Evolutionary conservation across 1,284 basidiomycete genomes (phyloP), one percentile per base, ranked within the genome.

Genomic region (Trametes sp.): DNA sequence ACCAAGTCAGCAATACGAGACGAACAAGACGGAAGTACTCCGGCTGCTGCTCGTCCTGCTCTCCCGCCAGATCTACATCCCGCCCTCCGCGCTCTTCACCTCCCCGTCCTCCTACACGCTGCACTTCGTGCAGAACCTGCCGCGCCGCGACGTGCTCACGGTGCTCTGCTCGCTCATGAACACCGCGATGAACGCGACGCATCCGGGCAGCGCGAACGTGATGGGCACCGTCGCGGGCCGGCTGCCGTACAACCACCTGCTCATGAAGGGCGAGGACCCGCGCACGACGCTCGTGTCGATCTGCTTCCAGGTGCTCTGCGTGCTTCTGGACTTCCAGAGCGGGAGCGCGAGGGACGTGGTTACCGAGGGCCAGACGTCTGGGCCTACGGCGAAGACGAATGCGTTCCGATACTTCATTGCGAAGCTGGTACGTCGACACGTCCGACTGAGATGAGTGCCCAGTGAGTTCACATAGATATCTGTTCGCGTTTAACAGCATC

Each of bases 121-220:
- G 24, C 85, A 91, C 73, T 81, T 92, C 60, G 90, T 94, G 13
- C 90, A 94, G 74, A 85, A 87, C 68, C 87, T 89, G 46, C 88
- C 91, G 63, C 84, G 94, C 33, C 86, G 93, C 50, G 85, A 95
- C 66, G 89, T 96, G 16, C 82, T 98, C 52, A 95, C 95, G 1
- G 79, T 98, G 14, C 79, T 98, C 7, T 98, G 96, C 75, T 97
- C 95, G 10, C 79, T 96, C 51, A 81, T 98, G 64, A 98, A 98
- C 75, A 96, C 93, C 7, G 87, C 89, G 16, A 87, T 98, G 81
- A 92, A 90, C 72, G 86, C 88, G 0, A 77, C 85, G 24, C 80
- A 79, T 56, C 74, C 78, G 33, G 76, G 75, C 42, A 78, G 77
- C 38, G 81, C 78, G 48, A 84, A 81, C 48, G 64, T 76, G n/a